These are phyloP conservation scores for Paecilomyces sp. DNA, from an alignment of 2,329 filamentous ascomycete species.

Conservation along the genomic window DNA sequence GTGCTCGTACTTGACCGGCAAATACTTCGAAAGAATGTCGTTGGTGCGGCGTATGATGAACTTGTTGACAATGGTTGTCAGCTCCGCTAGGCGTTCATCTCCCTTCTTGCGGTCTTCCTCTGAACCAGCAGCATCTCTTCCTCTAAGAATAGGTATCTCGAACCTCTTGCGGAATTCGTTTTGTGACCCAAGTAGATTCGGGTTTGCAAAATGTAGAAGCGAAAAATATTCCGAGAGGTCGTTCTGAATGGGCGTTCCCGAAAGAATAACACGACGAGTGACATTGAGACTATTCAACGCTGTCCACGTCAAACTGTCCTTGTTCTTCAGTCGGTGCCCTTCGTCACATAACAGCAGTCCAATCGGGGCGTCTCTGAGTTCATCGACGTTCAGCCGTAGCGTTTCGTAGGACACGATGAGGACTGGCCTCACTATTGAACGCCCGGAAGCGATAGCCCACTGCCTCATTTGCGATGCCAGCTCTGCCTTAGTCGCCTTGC, in stretches of 20 bases:
- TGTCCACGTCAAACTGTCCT: constrained; percentile 89
- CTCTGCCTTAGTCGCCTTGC: constrained; percentile 92
- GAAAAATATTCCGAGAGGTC: constrained; percentile 98
- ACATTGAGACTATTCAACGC: constrained; percentile 88
- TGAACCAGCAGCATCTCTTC: constrained; percentile 82
- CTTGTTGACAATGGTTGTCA: constrained; percentile 84
- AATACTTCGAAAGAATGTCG: constrained; percentile 94
- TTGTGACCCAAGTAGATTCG: constrained; percentile 79
- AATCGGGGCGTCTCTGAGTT: constrained; percentile 83
- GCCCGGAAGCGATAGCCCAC: constrained; percentile 89
- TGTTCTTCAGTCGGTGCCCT: constrained; percentile 93
- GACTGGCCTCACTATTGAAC: constrained; percentile 80
- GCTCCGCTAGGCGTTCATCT: constrained; percentile 72
- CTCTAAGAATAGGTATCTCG: constrained; percentile 84
- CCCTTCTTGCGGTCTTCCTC: constrained; percentile 76
- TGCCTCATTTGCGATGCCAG: constrained; percentile 83
- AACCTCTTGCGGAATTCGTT: constrained; percentile 90
- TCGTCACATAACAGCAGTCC: constrained; percentile 93
- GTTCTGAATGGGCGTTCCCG: constrained; percentile 95
- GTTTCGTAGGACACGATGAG: constrained; percentile 98
- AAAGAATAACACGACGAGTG: constrained; percentile 83
- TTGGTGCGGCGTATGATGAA: constrained; percentile 98
- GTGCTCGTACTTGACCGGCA: constrained; percentile 98
- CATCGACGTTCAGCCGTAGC: constrained; percentile 79
- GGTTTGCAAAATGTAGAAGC: constrained; percentile 93